phyloP scores from a whole-genome alignment of 2,329 filamentous ascomycete genomes.

The Furcasterigmium furcatum region DNA sequence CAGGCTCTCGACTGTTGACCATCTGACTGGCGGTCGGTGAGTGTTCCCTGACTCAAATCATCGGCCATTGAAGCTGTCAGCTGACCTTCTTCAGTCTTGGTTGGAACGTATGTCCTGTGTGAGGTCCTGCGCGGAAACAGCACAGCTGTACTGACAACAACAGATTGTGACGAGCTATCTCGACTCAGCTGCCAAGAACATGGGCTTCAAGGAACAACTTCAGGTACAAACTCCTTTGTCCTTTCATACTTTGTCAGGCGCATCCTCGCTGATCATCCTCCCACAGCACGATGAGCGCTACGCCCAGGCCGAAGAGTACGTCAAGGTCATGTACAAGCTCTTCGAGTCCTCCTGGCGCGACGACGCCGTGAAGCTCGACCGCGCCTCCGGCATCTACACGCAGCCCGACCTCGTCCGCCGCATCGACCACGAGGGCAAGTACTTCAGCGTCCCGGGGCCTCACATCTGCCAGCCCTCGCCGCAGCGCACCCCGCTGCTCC shows the following conservation, averaged over 20 bases:
- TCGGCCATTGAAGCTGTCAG: no score
- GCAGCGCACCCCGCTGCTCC: conserved; percentile 64
- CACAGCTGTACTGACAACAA: conserved; percentile 10
- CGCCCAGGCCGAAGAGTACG: conserved; percentile 60
- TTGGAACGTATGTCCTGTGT: conserved; percentile 43
- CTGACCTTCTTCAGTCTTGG: conserved; percentile 35
- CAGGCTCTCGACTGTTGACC: conserved; percentile 63
- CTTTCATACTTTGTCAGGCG: neutral
- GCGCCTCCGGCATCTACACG: conserved; percentile 55
- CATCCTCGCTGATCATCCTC: accelerated
- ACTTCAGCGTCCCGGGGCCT: conserved; percentile 61
- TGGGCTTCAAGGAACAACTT: conserved; percentile 55
- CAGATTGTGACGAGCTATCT: conserved; percentile 68
- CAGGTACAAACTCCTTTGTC: conserved; percentile 19
- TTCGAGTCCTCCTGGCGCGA: conserved; percentile 65
- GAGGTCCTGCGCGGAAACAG: accelerated
- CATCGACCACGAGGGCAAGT: conserved; percentile 65
- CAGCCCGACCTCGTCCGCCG: conserved; percentile 49
- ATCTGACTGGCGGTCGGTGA: conserved; percentile 60
- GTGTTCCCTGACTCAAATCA: no score
- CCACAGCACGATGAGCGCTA: conserved; percentile 62
- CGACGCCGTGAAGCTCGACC: conserved; percentile 61
- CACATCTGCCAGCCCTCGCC: conserved; percentile 65
- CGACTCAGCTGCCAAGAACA: conserved; percentile 65
- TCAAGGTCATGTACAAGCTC: conserved; percentile 63